Conservation (phyloP, 2,329 filamentous ascomycete species). For the Paecilomyces dactylethromorphus region DNA sequence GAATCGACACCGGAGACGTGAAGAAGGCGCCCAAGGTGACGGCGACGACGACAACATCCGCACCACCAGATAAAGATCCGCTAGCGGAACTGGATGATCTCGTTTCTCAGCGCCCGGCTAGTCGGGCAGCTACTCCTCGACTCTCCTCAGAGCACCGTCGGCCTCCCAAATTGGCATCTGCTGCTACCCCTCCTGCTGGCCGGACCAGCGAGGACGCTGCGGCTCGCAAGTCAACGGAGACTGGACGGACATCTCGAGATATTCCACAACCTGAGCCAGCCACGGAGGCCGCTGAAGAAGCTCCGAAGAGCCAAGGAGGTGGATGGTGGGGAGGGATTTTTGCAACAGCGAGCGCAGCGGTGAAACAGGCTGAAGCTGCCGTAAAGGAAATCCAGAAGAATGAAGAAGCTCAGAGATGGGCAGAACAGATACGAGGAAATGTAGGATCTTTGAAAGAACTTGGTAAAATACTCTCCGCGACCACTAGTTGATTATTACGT, state of each 20-base stretch:
- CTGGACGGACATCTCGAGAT: conserved; percentile 59
- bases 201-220: conserved; percentile 60
- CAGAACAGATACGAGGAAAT: conserved; percentile 86
- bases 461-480: conserved; percentile 48
- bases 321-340: conserved; percentile 87
- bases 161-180: conserved; percentile 50
- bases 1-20: conserved; percentile 23
- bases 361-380: conserved; percentile 87
- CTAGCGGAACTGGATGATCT: conserved; percentile 83
- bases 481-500: neutral
- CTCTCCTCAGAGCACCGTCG: conserved; percentile 43
- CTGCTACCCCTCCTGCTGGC: conserved; percentile 34
- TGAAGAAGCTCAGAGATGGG: conserved; percentile 94
- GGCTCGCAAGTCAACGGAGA: conserved; percentile 70
- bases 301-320: conserved; percentile 46
- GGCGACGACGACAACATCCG: conserved; percentile 11
- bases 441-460: conserved; percentile 70
- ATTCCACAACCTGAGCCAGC: conserved; percentile 31
- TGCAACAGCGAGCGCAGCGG: conserved; percentile 63
- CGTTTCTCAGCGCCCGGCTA: conserved; percentile 60
- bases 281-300: conserved; percentile 40
- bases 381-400: conserved; percentile 95
- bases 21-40: conserved; percentile 22
- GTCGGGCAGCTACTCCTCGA: conserved; percentile 78
- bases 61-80: conserved; percentile 58